Percentiles rank a stretch among this genome's conserved stretches.
These are phyloP conservation scores for Xylona heveae DNA, from an alignment of 495 filamentous ascomycete species.

Conservation along the genomic window DNA sequence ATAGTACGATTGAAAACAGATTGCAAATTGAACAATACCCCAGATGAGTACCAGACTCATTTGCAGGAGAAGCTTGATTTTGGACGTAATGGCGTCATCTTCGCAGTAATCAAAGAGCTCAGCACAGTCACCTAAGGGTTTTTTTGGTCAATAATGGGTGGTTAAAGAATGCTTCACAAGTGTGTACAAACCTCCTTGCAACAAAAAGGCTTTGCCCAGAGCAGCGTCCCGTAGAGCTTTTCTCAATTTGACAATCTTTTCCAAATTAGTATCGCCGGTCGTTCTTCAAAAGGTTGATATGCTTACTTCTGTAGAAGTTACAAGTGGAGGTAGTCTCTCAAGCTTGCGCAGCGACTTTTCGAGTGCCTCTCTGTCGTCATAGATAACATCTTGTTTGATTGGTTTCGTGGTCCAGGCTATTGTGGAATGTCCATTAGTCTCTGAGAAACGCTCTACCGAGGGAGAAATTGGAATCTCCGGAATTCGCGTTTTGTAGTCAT, in stretches of 20 bases:
- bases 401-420: constrained; percentile 85
- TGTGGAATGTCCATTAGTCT: constrained; percentile 9
- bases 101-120: constrained; percentile 96
- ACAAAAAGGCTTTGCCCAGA: constrained; percentile 75
- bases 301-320: constrained; percentile 53
- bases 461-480: too few relatives aligned
- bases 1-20: neutral
- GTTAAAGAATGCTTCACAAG: constrained; percentile 5
- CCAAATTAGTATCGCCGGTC: constrained; percentile 1
- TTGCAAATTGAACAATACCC: too few relatives aligned
- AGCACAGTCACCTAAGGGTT: constrained; percentile 56
- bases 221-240: constrained; percentile 64
- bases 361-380: constrained; percentile 44
- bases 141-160: neutral
- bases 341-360: constrained; percentile 48
- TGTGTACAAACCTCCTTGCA: constrained; percentile 50
- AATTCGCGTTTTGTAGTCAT: too few relatives aligned
- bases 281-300: neutral
- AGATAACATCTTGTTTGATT: constrained; percentile 75
- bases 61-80: constrained; percentile 88
- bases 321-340: constrained; percentile 61
- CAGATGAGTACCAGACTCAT: constrained; percentile 89
- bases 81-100: constrained; percentile 69
- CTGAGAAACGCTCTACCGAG: too few relatives aligned
- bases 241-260: constrained; percentile 55